Conservation (phyloP, 2,329 filamentous ascomycete species). For the Domatiomyces catenatus region DNA sequence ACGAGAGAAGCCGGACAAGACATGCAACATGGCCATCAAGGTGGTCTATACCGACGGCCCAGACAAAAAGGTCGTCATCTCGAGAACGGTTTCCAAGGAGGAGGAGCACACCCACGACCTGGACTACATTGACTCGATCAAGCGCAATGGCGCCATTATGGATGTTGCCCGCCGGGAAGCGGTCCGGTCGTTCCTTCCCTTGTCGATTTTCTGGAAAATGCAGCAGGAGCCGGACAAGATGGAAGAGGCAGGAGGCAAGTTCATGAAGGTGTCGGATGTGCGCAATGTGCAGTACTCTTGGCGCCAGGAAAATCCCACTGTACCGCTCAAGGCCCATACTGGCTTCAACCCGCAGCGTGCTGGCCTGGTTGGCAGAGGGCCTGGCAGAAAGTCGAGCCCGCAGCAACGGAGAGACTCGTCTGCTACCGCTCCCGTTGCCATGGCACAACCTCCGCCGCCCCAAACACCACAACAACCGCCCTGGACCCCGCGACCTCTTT, state of each 20-base stretch:
- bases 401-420: not conserved
- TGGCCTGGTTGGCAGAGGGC: not conserved
- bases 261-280: slow-evolving; percentile 32
- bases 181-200: slow-evolving; percentile 32
- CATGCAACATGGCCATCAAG: slow-evolving; percentile 34
- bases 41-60: slow-evolving; percentile 30
- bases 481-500: not conserved
- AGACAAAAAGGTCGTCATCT: slow-evolving; percentile 29
- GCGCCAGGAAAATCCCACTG: slow-evolving; percentile 31
- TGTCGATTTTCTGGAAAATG: slow-evolving; percentile 35
- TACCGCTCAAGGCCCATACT: slow-evolving; percentile 29
- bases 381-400: not conserved
- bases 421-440: not conserved
- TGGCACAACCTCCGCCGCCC: slow-evolving; percentile 4
- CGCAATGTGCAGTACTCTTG: slow-evolving; percentile 35
- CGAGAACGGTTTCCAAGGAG: slow-evolving; percentile 27
- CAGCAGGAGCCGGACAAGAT: slow-evolving; percentile 31
- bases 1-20: slow-evolving; percentile 29
- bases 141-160: slow-evolving; percentile 34
- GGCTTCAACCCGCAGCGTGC: slow-evolving; percentile 21
- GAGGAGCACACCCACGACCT: slow-evolving; percentile 31
- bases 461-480: not conserved
- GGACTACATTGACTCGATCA: slow-evolving; percentile 33
- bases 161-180: slow-evolving; percentile 31
- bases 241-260: slow-evolving; percentile 30